Evolutionary conservation across 495 filamentous ascomycete genomes (phyloP).

Genomic region (Penicillium riverlandense): DNA sequence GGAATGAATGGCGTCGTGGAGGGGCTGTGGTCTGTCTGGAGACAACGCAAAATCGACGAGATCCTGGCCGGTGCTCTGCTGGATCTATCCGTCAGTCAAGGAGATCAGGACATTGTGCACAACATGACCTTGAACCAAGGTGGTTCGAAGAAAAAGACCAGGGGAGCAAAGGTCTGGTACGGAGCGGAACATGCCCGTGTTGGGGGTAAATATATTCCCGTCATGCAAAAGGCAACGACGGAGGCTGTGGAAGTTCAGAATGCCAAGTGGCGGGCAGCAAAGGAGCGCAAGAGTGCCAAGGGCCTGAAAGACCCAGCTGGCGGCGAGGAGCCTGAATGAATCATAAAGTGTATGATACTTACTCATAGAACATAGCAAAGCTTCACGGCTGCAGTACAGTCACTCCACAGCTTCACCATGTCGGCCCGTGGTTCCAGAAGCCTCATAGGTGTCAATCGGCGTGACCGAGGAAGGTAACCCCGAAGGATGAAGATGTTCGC

Average conservation of each 20-base stretch:
- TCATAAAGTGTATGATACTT: no score
- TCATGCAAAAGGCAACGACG: conserved; percentile 58
- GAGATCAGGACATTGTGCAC: conserved; percentile 22
- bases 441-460: no score
- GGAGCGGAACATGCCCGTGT: conserved; percentile 55
- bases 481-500: no score
- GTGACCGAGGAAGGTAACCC: no score
- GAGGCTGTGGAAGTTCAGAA: conserved; percentile 66
- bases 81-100: conserved; percentile 50
- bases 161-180: conserved; percentile 58
- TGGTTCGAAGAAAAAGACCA: conserved; percentile 14
- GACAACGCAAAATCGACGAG: conserved; percentile 82
- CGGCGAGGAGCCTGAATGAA: no score
- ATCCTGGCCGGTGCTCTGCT: conserved; percentile 64
- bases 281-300: conserved; percentile 43
- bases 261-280: conserved; percentile 65
- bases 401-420: no score
- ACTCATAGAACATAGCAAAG: not conserved
- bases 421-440: no score
- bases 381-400: conserved; percentile 1
- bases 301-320: not conserved
- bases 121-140: conserved; percentile 16
- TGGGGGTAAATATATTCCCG: conserved; percentile 61
- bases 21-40: conserved; percentile 74
- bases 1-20: conserved; percentile 63